Base-by-base conservation (phyloP, 306 rosid species). In the Pyrus pyrifolia region DNA sequence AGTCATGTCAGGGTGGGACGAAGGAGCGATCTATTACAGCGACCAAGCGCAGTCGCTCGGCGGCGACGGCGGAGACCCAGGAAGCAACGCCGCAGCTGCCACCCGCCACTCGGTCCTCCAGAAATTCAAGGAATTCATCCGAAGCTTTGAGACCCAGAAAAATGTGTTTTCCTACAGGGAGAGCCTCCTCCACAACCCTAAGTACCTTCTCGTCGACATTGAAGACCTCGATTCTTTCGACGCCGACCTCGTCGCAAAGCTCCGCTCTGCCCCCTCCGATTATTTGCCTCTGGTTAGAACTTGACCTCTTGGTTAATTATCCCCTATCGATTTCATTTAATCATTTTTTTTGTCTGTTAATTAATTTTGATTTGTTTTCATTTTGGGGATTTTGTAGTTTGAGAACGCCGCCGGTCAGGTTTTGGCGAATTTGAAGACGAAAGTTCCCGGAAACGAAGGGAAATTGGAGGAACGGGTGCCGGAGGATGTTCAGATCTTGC, bases 361-460 rank as follows among this genome's bases (percentile, higher is more conserved):
- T 42, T 49, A 25, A 63, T 33, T 29, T 40, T 4, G 1, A 5
- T n/a, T 51, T 44, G 42, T 23, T 5, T 3, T 30, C 5, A 51
- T 30, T 27, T 30, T 29, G 21, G 6, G 5, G 44, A 35, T 25
- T 79, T 75, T 73, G 80, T 67, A 94, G 98, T 89, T 96, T 38
- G 99, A 96, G 87, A 88, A 88, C 66, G 99, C 99, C 9, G 99
- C 99, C 17, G 98, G 92, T 1, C 97, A 92, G 85, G 98, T 96
- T 80, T 82, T 88, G 85, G 92, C 86, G 68, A 85, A 83, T 86
- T 74, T 92, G 82, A 92, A 90, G 87, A 88, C 97, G 42, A 96
- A 92, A 58, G 97, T 92, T 52, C 87, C 90, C 0, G 96, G 97
- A 31, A 96, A 93, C 64, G 87, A 93, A 11, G 99, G 99, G 13